These are phyloP conservation scores for Ramalina peruviana DNA, from an alignment of 495 filamentous ascomycete species.

Conservation along the genomic window DNA sequence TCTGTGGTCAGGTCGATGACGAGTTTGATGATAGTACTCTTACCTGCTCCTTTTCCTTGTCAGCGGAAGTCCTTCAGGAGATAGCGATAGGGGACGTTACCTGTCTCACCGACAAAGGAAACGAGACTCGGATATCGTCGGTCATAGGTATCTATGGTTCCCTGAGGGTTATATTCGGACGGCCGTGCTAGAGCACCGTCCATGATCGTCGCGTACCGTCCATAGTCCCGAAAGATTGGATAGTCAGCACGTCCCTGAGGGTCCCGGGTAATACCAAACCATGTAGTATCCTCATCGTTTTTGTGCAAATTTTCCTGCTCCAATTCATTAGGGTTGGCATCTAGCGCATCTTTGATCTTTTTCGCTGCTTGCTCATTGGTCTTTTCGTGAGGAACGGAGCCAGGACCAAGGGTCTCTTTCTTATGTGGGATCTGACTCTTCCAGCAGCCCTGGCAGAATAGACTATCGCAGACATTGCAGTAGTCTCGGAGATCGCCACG, in stretches of 20 bases:
- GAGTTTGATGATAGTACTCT: slow-evolving; percentile 43
- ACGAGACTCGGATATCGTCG: slow-evolving; percentile 24
- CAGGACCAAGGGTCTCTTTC: background rate
- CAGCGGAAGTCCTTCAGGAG: background rate
- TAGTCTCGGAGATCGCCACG: background rate
- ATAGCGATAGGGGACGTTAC: slow-evolving; percentile 9
- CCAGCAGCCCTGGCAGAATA: slow-evolving; percentile 4
- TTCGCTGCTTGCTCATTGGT: slow-evolving; percentile 1
- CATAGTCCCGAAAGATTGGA: slow-evolving; percentile 27
- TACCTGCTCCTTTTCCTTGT: slow-evolving; percentile 27
- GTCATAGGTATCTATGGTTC: background rate
- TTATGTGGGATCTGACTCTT: background rate
- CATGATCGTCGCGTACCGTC: slow-evolving; percentile 28
- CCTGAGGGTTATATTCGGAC: background rate
- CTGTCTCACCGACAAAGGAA: slow-evolving; percentile 31
- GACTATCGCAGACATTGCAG: slow-evolving; percentile 2
- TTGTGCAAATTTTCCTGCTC: slow-evolving; percentile 10
- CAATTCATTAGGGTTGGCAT: slow-evolving; percentile 3
- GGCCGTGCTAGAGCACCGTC: slow-evolving; percentile 18
- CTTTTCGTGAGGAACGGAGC: slow-evolving; percentile 13
- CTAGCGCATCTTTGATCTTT: slow-evolving; percentile 2
- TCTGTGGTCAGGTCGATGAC: slow-evolving; percentile 24
- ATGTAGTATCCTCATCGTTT: slow-evolving; percentile 31
- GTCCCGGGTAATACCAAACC: slow-evolving; percentile 29
- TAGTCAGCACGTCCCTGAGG: slow-evolving; percentile 14